Evolutionary conservation across 805 yeast species (phyloP), one percentile per base, ranked within the genome.

Genomic region (Scheffersomyces spartinae): DNA sequence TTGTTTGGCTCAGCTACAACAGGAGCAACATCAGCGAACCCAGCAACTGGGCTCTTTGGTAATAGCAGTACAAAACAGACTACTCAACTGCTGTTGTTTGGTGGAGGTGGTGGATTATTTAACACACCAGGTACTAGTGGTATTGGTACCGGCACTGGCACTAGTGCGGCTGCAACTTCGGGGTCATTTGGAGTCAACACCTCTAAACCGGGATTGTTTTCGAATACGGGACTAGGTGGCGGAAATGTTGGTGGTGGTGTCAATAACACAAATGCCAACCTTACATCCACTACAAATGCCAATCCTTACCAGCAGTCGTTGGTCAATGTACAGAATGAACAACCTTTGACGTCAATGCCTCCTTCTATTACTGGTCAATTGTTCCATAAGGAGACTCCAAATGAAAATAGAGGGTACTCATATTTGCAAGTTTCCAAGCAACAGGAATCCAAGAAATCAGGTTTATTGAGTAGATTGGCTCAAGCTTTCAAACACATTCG

Each of bases 401-500:
- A 35, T 6, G 39, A 27, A 14, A 38, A 45, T 20, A 38, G 43
- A 28, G 25, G 33, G 10, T 39, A 23, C 26, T 36, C 48, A 9
- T 26, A 36, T 13, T 25, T 36, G 15, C 42, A 30, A 17, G 34
- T 21, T 21, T 30, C 28, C 17, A 26, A 19, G 7, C 26, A 25
- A 6, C n/a, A n/a, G n/a, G n/a, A 31, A 27, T 7, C 39, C 39
- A 14, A 43, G n/a, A n/a, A 45, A 25, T 38, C 50, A 10, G 41
- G 56, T 2, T 35, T 56, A 20, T 43, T 56, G 17, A 33, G 42
- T 3, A 49, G 43, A 26, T 42, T 56, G 26, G 59, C 61, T 2
- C 55, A 47, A 34, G 49, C 60, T 1, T 49, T 56, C 29, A 47
- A 40, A 25, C 36, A 50, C 13, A 47, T 56, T 24, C 41, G 55